Evolutionary conservation across 2,329 filamentous ascomycete species (phyloP), one percentile per base, ranked within the genome.

Genomic region (Aspergillus oerlinghausenensis): DNA sequence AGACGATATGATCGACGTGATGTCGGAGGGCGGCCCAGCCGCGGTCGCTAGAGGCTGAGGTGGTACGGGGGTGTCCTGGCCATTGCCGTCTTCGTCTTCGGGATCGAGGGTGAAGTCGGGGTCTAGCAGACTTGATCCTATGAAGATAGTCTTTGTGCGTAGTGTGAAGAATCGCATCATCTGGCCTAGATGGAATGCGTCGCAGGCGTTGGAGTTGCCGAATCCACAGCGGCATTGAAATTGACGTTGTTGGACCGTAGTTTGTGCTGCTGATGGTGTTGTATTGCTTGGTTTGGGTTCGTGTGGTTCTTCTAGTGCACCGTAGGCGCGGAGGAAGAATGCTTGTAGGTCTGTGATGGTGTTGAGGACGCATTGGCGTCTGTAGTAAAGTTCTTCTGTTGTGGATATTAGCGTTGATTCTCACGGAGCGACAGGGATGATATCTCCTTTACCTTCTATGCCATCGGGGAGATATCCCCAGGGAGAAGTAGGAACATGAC

Each of bases 111-210:
- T 59, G 43, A 72, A 71, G 14, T 73, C 67, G 2, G 69, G 68
- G 52, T 74, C 71, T 23, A 75, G 65, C 19, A 76, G 51, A 4
- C 65, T 74, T 17, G 74, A 77, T 47, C 73, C 73, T n/a, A 78
- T 45, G 38, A 75, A 73, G 38, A 77, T 66, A 0, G 73, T 77
- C 50, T 71, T 76, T 35, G 75, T 70, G 35, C 75, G 70, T 32
- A 74, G 58, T 4, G 70, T 60, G 43, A 78, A 76, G 57, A 78
- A 78, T 9, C 74, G 72, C 21, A 72, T 67, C 67, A 77, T 77
- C 59, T 78, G 74, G 11, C 76, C 76, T 0, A 78, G 64, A 47
- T 78, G 75, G 55, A 77, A 78, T 4, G 73, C 67, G 55, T 78
- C 76, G 56, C 76, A 78, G 54, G 73, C 70, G 47, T 67, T 71